Conservation (phyloP, 1,139 yeast species). For the Zygoascus meyerae region DNA sequence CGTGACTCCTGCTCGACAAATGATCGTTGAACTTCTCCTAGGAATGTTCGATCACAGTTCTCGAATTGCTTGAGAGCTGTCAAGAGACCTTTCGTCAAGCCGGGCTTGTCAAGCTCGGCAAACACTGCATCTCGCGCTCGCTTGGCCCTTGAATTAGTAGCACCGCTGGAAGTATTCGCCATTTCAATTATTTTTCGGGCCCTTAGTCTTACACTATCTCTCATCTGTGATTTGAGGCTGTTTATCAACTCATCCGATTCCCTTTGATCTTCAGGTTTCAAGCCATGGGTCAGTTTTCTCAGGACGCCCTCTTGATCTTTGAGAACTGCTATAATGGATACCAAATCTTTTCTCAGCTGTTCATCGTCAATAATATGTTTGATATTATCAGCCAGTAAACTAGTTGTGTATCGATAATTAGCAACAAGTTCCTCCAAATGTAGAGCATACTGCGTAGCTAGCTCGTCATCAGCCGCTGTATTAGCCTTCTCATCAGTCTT, state of each 20-base stretch:
- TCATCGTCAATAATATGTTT: constrained; percentile 3
- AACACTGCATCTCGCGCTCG: constrained; percentile 6
- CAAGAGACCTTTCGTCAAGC: neutral
- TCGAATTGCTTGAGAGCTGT: constrained; percentile 7
- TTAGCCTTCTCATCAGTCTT: no score
- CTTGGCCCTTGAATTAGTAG: constrained; percentile 1
- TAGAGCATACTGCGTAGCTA: neutral
- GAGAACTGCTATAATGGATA: neutral
- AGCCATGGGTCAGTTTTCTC: neutral
- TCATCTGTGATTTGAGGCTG: constrained; percentile 5
- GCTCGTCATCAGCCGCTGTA: neutral
- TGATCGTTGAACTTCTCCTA: constrained; percentile 8
- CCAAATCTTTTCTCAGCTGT: constrained; percentile 6
- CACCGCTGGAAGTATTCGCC: constrained; percentile 2
- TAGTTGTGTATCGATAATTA: constrained; percentile 8
- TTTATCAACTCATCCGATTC: neutral
- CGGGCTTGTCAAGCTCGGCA: constrained; percentile 4
- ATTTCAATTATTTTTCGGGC: constrained; percentile 7
- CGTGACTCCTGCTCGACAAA: constrained; percentile 8
- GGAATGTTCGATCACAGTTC: constrained; percentile 8
- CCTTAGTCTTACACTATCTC: constrained; percentile 1
- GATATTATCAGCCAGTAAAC: constrained; percentile 8
- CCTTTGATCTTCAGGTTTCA: neutral
- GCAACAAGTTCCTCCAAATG: constrained; percentile 2
- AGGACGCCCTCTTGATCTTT: constrained; percentile 6